Base-by-base conservation (phyloP, 805 yeast species). In the Kodamaea kaohsiungensis region DNA sequence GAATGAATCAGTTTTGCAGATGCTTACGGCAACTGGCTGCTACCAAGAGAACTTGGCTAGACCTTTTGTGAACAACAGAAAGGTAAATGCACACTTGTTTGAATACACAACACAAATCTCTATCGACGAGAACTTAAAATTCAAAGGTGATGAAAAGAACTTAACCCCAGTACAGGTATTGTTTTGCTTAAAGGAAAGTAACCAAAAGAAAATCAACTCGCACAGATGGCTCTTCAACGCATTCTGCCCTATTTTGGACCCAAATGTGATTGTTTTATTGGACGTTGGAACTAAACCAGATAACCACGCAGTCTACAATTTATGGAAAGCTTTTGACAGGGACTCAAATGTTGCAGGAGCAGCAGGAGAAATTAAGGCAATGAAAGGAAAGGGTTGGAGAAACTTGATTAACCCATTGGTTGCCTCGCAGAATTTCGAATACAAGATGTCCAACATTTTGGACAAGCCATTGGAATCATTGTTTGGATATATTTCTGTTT, bases 231-330 rank as follows among this genome's bases (percentile, higher is more conserved):
- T 96, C 53, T 91, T 95, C 71, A 92, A 95, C 65, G 98, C 96
- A 0, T 84, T 95, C 58, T 91, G 98, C 69, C 98, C 98, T 1
- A 81, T 87, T 16, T 75, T 96, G 59, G 89, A 92, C 62, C 99
- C 99, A 12, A 92, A 91, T 61, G 96, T 93, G 13, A 86, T 93
- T 53, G 84, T 91, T 7, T 72, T 95, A 56, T 79, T 95, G 49
- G 99, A 95, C 77, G 99, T 95, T n/a, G 99, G 99, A 58, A 95
- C 99, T 0, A 85, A 87, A 63, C 96, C 98, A n/a, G 91, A 91
- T 59, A 81, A 83, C 47, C 85, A 88, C 51, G 93, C 98, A 0
- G 77, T 93, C 22, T 96, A 95, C 65, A 95, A 93, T 62, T 76
- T 95, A 56, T 95, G 99, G 99, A 95, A 95, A 70, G 96, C 97